A percentile compares a stretch with the other conserved stretches of the same genome.
phyloP scores from a whole-genome alignment of 805 yeast genomes.

The Kluyveromyces nonfermentans region DNA sequence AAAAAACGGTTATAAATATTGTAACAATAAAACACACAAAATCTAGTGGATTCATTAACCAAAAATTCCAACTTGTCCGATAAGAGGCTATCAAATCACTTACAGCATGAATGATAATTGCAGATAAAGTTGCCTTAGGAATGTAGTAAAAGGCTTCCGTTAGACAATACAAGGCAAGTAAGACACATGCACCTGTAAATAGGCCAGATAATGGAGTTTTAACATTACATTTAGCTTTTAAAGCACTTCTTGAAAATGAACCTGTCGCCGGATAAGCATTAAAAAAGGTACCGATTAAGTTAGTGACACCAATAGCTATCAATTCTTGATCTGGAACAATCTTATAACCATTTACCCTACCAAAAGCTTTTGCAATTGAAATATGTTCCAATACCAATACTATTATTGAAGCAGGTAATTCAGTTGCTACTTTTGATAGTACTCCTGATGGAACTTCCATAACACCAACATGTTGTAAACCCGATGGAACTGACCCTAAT shows the following conservation, averaged over 20 bases:
- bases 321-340: constrained; percentile 90
- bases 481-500: constrained; percentile 74
- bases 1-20: constrained; percentile 64
- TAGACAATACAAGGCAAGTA: constrained; percentile 75
- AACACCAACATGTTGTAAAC: constrained; percentile 67
- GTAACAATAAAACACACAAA: constrained; percentile 63
- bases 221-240: constrained; percentile 92
- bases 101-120: constrained; percentile 90
- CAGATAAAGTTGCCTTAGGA: constrained; percentile 81
- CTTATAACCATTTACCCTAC: constrained; percentile 84
- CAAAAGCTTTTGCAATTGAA: constrained; percentile 88
- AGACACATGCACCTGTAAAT: constrained; percentile 80
- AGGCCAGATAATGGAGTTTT: constrained; percentile 90
- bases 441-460: constrained; percentile 56
- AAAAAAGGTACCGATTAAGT: constrained; percentile 85
- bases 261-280: constrained; percentile 94
- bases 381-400: constrained; percentile 83
- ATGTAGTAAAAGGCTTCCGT: constrained; percentile 80
- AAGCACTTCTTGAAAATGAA: constrained; percentile 88
- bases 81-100: constrained; percentile 71
- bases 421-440: constrained; percentile 52
- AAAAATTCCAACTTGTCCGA: constrained; percentile 56
- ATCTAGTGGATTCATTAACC: constrained; percentile 68
- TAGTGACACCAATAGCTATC: constrained; percentile 87
- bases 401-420: constrained; percentile 78